Evolutionary conservation across 345 rosid species (phyloP).

Genomic region (Gossypium stocksii): DNA sequence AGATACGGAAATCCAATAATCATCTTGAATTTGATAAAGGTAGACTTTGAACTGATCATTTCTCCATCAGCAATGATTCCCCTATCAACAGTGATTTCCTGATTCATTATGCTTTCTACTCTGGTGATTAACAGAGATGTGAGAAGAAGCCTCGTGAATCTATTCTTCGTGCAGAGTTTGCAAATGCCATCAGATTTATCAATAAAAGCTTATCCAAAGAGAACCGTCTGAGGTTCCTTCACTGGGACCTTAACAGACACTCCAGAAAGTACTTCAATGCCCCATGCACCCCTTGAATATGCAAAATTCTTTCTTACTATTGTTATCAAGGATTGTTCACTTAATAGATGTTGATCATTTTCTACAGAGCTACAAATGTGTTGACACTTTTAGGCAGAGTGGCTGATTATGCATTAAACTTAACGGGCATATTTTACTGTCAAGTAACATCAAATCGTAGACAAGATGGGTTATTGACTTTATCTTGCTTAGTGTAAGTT

Average conservation of each 20-base stretch:
- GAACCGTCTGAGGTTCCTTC: slow-evolving; percentile 69
- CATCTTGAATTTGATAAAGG: slow-evolving; percentile 85
- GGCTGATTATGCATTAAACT: slow-evolving; percentile 61
- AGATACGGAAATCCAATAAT: slow-evolving; percentile 92
- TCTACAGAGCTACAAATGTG: slow-evolving; percentile 62
- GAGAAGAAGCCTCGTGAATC: slow-evolving; percentile 92
- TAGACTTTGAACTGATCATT: slow-evolving; percentile 21
- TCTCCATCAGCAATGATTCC: neutral
- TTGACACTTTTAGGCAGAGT: slow-evolving; percentile 58
- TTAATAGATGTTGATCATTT: slow-evolving; percentile 18
- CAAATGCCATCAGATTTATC: slow-evolving; percentile 66
- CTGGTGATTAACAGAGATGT: slow-evolving; percentile 43
- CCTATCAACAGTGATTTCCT: slow-evolving; percentile 13
- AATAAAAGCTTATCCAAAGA: slow-evolving; percentile 59
- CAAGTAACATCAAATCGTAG: slow-evolving; percentile 40
- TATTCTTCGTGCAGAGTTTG: slow-evolving; percentile 76
- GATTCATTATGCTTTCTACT: slow-evolving; percentile 19
- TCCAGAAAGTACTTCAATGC: slow-evolving; percentile 52
- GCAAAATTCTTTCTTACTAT: neutral
- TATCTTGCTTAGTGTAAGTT: slow-evolving; percentile 57
- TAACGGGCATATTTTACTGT: slow-evolving; percentile 74
- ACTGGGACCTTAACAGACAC: slow-evolving; percentile 80
- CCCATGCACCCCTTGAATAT: neutral
- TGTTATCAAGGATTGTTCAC: slow-evolving; percentile 10
- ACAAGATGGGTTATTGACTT: slow-evolving; percentile 33